Evolutionary conservation across 345 rosid species (phyloP).

Genomic region (Ricinus communis): DNA sequence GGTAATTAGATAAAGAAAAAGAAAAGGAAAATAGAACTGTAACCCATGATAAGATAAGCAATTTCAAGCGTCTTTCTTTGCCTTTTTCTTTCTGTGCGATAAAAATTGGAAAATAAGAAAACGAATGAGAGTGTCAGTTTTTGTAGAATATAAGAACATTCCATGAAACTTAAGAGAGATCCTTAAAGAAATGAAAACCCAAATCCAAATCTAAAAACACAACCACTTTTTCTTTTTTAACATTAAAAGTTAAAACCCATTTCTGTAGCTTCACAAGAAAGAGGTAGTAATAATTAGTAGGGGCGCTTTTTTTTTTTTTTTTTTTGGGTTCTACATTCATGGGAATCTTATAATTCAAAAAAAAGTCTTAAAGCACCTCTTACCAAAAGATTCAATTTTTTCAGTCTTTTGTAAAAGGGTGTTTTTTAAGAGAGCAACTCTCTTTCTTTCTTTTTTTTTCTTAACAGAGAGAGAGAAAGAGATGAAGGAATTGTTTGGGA

Average conservation of each 20-base stretch:
- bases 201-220: conserved; percentile 4
- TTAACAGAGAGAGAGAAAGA: conserved; percentile 6
- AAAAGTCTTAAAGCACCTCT: background rate
- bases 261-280: conserved; percentile 8
- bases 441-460: conserved; percentile 7
- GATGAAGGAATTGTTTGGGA: conserved; percentile 45
- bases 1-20: background rate
- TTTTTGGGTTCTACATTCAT: background rate
- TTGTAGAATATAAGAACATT: conserved; percentile 1
- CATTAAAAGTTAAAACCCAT: too few relatives aligned
- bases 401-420: background rate
- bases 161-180: background rate
- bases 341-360: conserved; percentile 14
- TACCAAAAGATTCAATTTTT: background rate
- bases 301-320: too few relatives aligned
- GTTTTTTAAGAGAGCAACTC: background rate
- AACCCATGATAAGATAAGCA: too few relatives aligned
- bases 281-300: too few relatives aligned
- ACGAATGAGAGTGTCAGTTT: conserved; percentile 3
- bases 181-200: background rate
- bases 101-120: background rate
- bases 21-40: background rate
- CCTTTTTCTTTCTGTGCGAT: too few relatives aligned
- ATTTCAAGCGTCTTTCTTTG: too few relatives aligned
- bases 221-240: background rate